Percentiles rank a stretch among this genome's conserved stretches.
Evolutionary conservation across 148 eudicot genomes (phyloP).

Genomic region (Simmondsia chinensis): DNA sequence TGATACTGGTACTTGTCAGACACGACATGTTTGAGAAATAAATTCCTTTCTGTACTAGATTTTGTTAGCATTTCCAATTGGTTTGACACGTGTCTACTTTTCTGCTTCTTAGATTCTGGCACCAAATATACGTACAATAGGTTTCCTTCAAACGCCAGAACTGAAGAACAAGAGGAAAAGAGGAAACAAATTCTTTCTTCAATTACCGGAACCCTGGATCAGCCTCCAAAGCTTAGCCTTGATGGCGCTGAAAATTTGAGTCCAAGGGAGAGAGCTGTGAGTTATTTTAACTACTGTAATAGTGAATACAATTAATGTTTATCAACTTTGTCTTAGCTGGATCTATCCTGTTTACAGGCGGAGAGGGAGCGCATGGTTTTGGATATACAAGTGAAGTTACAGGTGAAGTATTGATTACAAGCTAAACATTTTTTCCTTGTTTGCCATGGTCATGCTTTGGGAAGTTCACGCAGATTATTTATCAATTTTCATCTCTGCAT

Average conservation of each 20-base stretch:
- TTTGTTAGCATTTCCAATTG: too few relatives aligned
- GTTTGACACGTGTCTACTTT: too few relatives aligned
- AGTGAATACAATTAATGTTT: background rate
- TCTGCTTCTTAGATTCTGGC: slow-evolving; percentile 37
- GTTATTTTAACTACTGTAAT: slow-evolving; percentile 18
- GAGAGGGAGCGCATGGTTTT: slow-evolving; percentile 97
- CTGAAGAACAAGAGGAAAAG: slow-evolving; percentile 93
- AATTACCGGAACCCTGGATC: slow-evolving; percentile 73
- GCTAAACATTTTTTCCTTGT: background rate
- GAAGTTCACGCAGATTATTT: too few relatives aligned
- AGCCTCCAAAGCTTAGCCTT: slow-evolving; percentile 25
- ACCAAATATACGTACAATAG: slow-evolving; percentile 67
- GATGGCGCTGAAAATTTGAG: slow-evolving; percentile 74
- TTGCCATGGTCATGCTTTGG: too few relatives aligned
- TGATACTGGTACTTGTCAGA: too few relatives aligned
- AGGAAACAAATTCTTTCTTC: slow-evolving; percentile 82
- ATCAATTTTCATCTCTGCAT: too few relatives aligned
- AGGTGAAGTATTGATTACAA: slow-evolving; percentile 45
- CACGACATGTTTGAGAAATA: background rate
- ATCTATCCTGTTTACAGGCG: slow-evolving; percentile 48
- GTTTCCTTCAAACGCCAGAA: slow-evolving; percentile 74
- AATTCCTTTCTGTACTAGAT: too few relatives aligned
- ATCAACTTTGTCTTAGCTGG: background rate
- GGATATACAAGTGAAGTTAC: slow-evolving; percentile 95
- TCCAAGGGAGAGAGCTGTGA: slow-evolving; percentile 96